Conservation (phyloP, 2,329 filamentous ascomycete species). For the Neurospora sp. region DNA sequence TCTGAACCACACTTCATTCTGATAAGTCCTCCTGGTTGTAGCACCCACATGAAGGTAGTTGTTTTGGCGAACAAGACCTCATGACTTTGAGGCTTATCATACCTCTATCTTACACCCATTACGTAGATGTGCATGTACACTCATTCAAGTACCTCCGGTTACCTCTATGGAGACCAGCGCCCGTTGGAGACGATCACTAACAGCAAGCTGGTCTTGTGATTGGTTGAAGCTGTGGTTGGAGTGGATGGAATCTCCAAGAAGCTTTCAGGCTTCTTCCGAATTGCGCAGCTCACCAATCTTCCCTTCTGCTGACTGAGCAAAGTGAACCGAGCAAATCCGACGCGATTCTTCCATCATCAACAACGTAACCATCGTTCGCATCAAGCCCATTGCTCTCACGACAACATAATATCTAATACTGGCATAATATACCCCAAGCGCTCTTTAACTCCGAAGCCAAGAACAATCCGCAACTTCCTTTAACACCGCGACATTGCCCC, state of each 20-base stretch:
- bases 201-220: not conserved
- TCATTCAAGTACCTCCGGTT: not conserved
- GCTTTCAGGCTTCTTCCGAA: not conserved
- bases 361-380: not conserved
- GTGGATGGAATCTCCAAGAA: constrained; percentile 5
- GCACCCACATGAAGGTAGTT: not conserved
- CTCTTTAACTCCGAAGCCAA: not conserved
- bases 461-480: not conserved
- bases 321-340: not conserved
- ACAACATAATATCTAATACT: not conserved
- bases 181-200: not conserved
- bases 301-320: constrained; percentile 1
- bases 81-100: not conserved
- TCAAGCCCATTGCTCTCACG: not conserved
- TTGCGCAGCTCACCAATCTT: not conserved
- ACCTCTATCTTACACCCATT: not conserved
- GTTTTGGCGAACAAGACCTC: not conserved
- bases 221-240: not conserved
- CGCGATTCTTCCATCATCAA: not conserved
- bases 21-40: not conserved
- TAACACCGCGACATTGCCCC: not conserved
- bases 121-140: not conserved
- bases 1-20: not conserved
- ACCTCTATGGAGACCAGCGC: not conserved
- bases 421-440: not conserved